Percentiles rank a stretch among this genome's conserved stretches.
phyloP scores from a whole-genome alignment of 306 rosid species.

The Vigna mungo region DNA sequence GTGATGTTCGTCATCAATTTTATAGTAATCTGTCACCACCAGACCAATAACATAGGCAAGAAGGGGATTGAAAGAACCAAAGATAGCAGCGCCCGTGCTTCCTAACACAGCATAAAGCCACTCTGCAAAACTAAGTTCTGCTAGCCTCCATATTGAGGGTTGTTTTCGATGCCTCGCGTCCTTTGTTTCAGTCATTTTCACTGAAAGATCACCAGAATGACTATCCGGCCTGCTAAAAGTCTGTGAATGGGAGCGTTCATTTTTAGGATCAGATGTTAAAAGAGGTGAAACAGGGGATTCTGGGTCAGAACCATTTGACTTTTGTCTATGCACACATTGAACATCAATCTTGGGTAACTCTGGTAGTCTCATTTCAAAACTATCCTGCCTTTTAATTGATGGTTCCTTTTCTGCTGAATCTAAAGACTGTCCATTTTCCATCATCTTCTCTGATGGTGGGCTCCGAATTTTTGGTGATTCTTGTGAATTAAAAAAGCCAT shows the following conservation, averaged over 20 bases:
- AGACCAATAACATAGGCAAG: slow-evolving; percentile 95
- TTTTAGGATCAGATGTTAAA: slow-evolving; percentile 94
- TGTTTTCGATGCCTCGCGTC: slow-evolving; percentile 62
- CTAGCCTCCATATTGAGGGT: slow-evolving; percentile 97
- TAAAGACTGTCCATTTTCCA: slow-evolving; percentile 81
- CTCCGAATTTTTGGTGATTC: slow-evolving; percentile 85
- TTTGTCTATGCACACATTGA: slow-evolving; percentile 71
- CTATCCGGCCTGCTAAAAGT: slow-evolving; percentile 95
- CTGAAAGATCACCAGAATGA: slow-evolving; percentile 73
- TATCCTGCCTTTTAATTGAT: slow-evolving; percentile 88
- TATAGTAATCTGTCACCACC: slow-evolving; percentile 84
- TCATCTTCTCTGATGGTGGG: slow-evolving; percentile 89
- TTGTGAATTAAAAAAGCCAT: slow-evolving; percentile 70
- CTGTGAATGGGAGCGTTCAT: slow-evolving; percentile 98
- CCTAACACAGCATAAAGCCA: slow-evolving; percentile 99
- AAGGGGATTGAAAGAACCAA: slow-evolving; percentile 99
- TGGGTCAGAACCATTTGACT: slow-evolving; percentile 90
- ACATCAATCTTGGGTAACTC: slow-evolving; percentile 96
- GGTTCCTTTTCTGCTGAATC: slow-evolving; percentile 85
- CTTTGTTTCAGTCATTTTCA: slow-evolving; percentile 57
- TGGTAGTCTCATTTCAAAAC: slow-evolving; percentile 96
- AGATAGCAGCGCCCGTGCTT: slow-evolving; percentile 96
- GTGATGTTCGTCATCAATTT: slow-evolving; percentile 49
- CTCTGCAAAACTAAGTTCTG: slow-evolving; percentile 95
- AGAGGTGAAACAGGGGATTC: slow-evolving; percentile 99